These are phyloP conservation scores for Hagleromyces aurorensis DNA, from an alignment of 805 yeast species.

Conservation along the genomic window DNA sequence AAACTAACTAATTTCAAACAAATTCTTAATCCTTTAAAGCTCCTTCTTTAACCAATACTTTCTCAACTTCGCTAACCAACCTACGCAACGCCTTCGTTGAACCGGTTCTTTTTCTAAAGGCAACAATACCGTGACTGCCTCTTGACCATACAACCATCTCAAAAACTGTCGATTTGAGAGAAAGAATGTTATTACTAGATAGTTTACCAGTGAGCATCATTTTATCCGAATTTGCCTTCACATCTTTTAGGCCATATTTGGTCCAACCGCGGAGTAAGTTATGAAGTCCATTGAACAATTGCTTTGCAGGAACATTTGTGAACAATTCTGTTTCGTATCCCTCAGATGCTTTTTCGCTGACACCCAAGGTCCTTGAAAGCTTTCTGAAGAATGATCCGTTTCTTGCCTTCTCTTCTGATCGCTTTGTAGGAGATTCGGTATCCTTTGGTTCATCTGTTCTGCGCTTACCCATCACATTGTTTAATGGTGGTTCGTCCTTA, in stretches of 20 bases:
- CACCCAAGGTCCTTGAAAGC: slow-evolving; percentile 21
- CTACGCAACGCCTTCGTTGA: slow-evolving; percentile 54
- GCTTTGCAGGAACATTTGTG: slow-evolving; percentile 35
- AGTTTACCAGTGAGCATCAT: slow-evolving; percentile 52
- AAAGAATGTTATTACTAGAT: slow-evolving; percentile 51
- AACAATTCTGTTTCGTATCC: slow-evolving; percentile 19
- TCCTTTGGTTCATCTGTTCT: slow-evolving; percentile 7
- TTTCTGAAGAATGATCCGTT: slow-evolving; percentile 30
- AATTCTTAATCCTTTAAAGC: slow-evolving; percentile 32
- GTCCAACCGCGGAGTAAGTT: slow-evolving; percentile 62
- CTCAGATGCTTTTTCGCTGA: slow-evolving; percentile 8
- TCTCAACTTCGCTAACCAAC: slow-evolving; percentile 53
- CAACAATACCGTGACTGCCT: slow-evolving; percentile 44
- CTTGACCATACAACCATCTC: slow-evolving; percentile 42
- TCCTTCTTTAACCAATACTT: slow-evolving; percentile 57
- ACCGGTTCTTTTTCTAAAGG: slow-evolving; percentile 57
- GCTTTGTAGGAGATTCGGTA: no score
- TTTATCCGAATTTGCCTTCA: slow-evolving; percentile 38
- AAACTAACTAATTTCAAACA: no score
- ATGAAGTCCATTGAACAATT: slow-evolving; percentile 56
- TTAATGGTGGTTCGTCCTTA: slow-evolving; percentile 13
- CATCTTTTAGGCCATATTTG: slow-evolving; percentile 56
- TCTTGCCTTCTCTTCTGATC: slow-evolving; percentile 16
- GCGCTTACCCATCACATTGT: slow-evolving; percentile 10
- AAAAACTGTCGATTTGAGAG: slow-evolving; percentile 57